Evolutionary conservation across 768 basidiomycete genomes (phyloP), one percentile per base, ranked within the genome.

Genomic region (Punctularia strigosozonata): DNA sequence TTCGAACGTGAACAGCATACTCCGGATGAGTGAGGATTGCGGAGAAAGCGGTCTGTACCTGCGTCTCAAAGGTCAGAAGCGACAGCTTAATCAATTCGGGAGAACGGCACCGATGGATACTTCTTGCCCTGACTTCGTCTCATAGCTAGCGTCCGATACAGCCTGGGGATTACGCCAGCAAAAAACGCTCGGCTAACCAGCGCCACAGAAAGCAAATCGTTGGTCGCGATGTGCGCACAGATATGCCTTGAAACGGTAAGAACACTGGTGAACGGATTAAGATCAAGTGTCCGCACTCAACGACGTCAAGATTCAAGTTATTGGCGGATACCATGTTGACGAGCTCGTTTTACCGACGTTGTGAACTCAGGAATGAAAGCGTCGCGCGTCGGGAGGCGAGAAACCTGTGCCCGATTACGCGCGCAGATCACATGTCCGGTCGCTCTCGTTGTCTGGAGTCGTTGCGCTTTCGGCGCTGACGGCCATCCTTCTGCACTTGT

Each of bases 191-290:
- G 66, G 50, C 71, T 79, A 49, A 82, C 81, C 30, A 75, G 72
- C 1, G 77, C 71, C 15, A 75, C 62, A 3, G 73, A 66, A 13
- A 73, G 64, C 23, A 86, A 66, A 47, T 82, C 78, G 1, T 56
- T 41, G 14, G 65, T 63, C 30, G 63, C 52, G 4, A 86, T 59
- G 46, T 68, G 60, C 0, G 60, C 55, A 45, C 79, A 79, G 14
- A 86, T 72, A n/a, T 75, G 61, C 50, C 80, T 77, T 30, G 84
- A 66, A n/a, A n/a, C n/a, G n/a, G n/a, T n/a, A n/a, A n/a, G n/a
- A n/a, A n/a, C n/a, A n/a, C n/a, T n/a, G n/a, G n/a, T n/a, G n/a
- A n/a, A n/a, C n/a, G n/a, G n/a, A n/a, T n/a, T n/a, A n/a, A n/a
- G n/a, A n/a, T n/a, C n/a, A n/a, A n/a, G n/a, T n/a, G n/a, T n/a